Evolutionary conservation across 495 filamentous ascomycete genomes (phyloP).

Genomic region (Penicillium macrosclerotiorum): DNA sequence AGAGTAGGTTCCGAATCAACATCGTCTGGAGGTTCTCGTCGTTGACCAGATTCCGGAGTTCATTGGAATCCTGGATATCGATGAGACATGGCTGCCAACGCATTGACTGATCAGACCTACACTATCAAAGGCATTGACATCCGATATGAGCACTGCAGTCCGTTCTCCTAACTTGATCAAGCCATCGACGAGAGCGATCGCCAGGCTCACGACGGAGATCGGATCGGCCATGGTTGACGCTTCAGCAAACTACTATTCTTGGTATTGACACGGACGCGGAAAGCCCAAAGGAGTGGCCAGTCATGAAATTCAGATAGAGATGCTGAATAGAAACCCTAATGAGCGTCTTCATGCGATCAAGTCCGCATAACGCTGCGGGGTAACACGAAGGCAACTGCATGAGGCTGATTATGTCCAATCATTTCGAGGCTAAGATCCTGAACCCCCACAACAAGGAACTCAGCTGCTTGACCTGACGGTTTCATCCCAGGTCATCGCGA

Average conservation of each 20-base stretch:
- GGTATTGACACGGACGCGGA: no score
- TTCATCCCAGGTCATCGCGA: not conserved
- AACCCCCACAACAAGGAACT: not conserved
- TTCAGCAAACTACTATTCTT: no score
- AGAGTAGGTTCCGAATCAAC: slow-evolving; percentile 1
- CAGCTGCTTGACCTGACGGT: not conserved
- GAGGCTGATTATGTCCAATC: not conserved
- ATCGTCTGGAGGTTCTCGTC: slow-evolving; percentile 4
- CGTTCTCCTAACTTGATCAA: slow-evolving; percentile 3
- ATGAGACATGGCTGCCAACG: not conserved
- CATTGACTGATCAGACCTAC: not conserved
- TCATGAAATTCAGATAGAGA: no score
- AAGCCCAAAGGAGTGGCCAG: no score
- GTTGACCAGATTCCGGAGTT: not conserved
- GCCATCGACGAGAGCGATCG: not conserved
- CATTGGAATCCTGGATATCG: not conserved
- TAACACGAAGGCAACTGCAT: not conserved
- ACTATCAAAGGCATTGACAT: slow-evolving; percentile 2
- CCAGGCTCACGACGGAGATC: slow-evolving; percentile 1
- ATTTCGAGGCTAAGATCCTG: not conserved
- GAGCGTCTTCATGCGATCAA: no score
- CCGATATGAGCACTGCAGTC: not conserved
- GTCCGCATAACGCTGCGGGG: not conserved
- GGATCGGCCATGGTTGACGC: not conserved
- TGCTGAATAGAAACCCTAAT: no score